A percentile compares a stretch with the other conserved stretches of the same genome.
phyloP scores from a whole-genome alignment of 176 grass and related monocot genomes.

The Lolium rigidum region DNA sequence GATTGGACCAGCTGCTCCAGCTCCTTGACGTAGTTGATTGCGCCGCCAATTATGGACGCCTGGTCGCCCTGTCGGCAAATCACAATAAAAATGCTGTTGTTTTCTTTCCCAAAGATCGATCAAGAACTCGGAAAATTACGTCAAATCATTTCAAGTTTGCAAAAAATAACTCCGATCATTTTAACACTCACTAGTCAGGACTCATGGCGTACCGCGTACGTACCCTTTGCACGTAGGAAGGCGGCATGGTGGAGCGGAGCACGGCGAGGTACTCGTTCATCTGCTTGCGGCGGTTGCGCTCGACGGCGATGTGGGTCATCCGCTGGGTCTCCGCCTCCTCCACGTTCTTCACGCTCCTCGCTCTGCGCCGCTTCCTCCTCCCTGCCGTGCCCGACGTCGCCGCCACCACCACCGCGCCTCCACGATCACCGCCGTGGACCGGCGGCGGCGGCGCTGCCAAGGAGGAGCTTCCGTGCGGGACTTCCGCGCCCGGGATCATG shows the following conservation, averaged over 20 bases:
- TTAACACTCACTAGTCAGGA: too few species aligned
- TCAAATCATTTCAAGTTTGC: too few species aligned
- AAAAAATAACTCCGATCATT: too few species aligned
- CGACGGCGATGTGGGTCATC: slow-evolving; percentile 94
- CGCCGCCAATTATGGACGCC: slow-evolving; percentile 90
- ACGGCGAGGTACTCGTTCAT: slow-evolving; percentile 91
- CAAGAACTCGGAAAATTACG: neutral
- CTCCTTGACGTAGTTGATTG: slow-evolving; percentile 94
- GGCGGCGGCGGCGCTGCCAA: slow-evolving; percentile 15
- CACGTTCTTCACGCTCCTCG: slow-evolving; percentile 67
- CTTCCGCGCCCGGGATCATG: slow-evolving; percentile 31
- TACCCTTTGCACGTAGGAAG: slow-evolving; percentile 86
- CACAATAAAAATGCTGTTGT: neutral
- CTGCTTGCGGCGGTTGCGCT: slow-evolving; percentile 80
- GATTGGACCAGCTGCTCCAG: slow-evolving; percentile 77
- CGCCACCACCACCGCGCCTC: neutral
- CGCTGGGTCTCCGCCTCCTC: slow-evolving; percentile 91
- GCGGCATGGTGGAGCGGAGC: slow-evolving; percentile 78
- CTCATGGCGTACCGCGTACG: too few species aligned
- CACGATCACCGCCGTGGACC: neutral
- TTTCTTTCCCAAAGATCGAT: neutral
- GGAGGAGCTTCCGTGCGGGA: slow-evolving; percentile 21
- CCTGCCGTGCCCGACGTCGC: neutral
- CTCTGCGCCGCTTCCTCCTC: slow-evolving; percentile 68
- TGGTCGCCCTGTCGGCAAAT: slow-evolving; percentile 63